Base-by-base conservation (phyloP, 106 monocot species). In the Xerophyta viscosa region DNA sequence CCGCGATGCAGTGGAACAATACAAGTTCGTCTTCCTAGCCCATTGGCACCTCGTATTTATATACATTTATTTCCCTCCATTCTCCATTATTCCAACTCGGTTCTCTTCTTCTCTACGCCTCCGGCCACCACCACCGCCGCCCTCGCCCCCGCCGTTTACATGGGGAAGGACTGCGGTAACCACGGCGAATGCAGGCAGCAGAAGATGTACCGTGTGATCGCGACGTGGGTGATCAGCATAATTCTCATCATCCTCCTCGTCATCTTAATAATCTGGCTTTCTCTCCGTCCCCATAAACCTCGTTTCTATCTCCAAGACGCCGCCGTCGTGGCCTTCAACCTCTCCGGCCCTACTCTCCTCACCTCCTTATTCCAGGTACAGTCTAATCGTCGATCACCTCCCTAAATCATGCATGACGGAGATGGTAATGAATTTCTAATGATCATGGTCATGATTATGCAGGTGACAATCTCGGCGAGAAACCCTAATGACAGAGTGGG, bases 401-500 rank as follows among this genome's bases (percentile, higher is more conserved):
- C n/a, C n/a, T n/a, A n/a, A n/a, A n/a, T n/a, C n/a, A n/a, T n/a
- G n/a, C n/a, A n/a, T n/a, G n/a, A n/a, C n/a, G n/a, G n/a, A n/a
- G n/a, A n/a, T n/a, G n/a, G n/a, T n/a, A n/a, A n/a, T n/a, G n/a
- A n/a, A n/a, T n/a, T n/a, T 65, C 37, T 76, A 42, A 7, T 39
- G 5, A 11, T 36, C 11, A 11, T 6, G 11, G 5, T 36, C 5
- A 7, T 39, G 39, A 12, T 39, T 10, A 12, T 7, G 39, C 6
- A 39, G 43, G 61, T 72, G 11, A 66, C 49, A 47, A n/a, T 87
- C 57, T 25, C 71, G 36, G 41, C 65, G 26, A 59, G 68, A 37
- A 87, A 87, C 69, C 82, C 87, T 43, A 88, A 88, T 57, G 56
- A 54, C 15, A 29, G 31, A 12, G 45, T 78, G 57, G 87, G 78